Evolutionary conservation across 2,329 filamentous ascomycete genomes (phyloP).

Genomic region (Penicillium sclerotigenum): DNA sequence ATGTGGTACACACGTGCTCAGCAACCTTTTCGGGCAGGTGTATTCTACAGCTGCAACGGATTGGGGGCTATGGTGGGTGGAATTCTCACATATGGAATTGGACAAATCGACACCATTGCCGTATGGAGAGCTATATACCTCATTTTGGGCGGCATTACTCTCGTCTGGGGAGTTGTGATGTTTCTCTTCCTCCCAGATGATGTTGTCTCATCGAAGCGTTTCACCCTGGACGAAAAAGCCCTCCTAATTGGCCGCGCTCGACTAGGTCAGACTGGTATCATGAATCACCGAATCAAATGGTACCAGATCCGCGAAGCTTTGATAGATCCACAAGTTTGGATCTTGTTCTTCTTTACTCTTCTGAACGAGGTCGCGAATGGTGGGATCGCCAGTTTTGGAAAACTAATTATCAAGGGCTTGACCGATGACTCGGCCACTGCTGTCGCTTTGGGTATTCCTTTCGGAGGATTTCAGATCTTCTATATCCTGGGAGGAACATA

Average conservation of each 20-base stretch:
- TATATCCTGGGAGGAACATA: conserved; percentile 52
- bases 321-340: conserved; percentile 46
- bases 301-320: conserved; percentile 50
- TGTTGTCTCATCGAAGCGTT: conserved; percentile 43
- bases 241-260: conserved; percentile 42
- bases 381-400: conserved; percentile 56
- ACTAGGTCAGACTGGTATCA: conserved; percentile 44
- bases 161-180: conserved; percentile 43
- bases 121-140: conserved; percentile 49
- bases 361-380: conserved; percentile 53
- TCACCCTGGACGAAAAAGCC: conserved; percentile 45
- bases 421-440: conserved; percentile 50
- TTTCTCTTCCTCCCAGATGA: conserved; percentile 45
- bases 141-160: conserved; percentile 45
- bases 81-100: conserved; percentile 36
- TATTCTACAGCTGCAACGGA: conserved; percentile 45
- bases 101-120: conserved; percentile 42
- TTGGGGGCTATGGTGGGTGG: conserved; percentile 37
- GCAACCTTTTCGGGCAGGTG: conserved; percentile 48
- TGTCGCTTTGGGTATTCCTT: conserved; percentile 54
- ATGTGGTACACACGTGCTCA: conserved; percentile 51
- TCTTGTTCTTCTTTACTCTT: conserved; percentile 47
- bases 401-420: conserved; percentile 49
- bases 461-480: conserved; percentile 54
- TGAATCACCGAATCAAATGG: conserved; percentile 49